These are phyloP conservation scores for Pseudocercospora ulei DNA, from an alignment of 2,329 filamentous ascomycete genomes.

Conservation along the genomic window DNA sequence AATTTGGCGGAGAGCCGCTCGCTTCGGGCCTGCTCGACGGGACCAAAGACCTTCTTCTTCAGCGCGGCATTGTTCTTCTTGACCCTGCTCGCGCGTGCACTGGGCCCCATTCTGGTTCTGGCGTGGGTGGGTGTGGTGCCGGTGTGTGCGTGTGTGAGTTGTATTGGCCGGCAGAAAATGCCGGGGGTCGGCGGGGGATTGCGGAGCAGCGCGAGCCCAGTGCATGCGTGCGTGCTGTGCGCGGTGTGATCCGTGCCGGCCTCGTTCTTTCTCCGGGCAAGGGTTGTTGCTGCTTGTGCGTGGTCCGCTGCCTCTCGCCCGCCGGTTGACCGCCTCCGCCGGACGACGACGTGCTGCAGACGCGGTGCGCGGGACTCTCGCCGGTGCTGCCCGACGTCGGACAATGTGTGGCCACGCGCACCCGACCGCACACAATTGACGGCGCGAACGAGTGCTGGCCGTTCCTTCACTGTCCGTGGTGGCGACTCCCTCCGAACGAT, in stretches of 20 bases:
- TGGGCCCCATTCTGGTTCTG: conserved; percentile 65
- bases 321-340: conserved; percentile 1
- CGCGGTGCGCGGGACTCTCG: too few species aligned
- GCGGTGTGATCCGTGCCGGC: too few species aligned
- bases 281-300: too few species aligned
- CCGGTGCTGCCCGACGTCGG: conserved; percentile 1
- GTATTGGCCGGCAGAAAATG: conserved; percentile 2
- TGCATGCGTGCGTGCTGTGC: too few species aligned
- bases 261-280: too few species aligned
- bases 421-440: too few species aligned
- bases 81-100: conserved; percentile 63
- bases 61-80: conserved; percentile 78
- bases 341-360: neutral
- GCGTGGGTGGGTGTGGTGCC: neutral
- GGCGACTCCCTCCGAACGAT: neutral
- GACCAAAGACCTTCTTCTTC: conserved; percentile 73
- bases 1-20: conserved; percentile 80
- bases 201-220: too few species aligned
- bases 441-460: neutral
- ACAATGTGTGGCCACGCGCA: conserved; percentile 6
- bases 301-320: too few species aligned
- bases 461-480: conserved; percentile 4
- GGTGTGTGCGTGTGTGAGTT: conserved; percentile 10
- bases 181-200: neutral
- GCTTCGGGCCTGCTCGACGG: conserved; percentile 65